phyloP scores from a whole-genome alignment of 2,329 filamentous ascomycete genomes.

The Paraphaeosphaeria sporulosa region DNA sequence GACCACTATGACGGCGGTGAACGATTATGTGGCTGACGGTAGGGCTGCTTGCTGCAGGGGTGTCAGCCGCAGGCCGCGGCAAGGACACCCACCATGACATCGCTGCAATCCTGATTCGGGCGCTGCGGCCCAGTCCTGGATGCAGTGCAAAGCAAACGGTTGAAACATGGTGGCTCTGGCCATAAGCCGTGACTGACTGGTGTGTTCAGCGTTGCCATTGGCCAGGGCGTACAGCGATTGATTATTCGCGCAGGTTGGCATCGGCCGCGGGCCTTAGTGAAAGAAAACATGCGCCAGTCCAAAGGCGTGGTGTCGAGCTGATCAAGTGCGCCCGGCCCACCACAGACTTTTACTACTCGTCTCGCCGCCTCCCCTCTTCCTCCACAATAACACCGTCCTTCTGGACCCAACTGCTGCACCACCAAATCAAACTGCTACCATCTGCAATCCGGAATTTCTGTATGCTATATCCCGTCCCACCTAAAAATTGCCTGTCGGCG shows the following conservation, averaged over 20 bases:
- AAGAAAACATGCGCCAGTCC: conserved; percentile 2
- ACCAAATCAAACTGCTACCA: conserved; percentile 7
- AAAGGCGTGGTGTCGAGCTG: conserved; percentile 9
- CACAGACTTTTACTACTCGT: conserved; percentile 21
- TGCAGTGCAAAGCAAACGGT: not conserved
- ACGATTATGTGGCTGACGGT: not conserved
- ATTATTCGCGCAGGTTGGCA: not conserved
- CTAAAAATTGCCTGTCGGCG: conserved; percentile 3
- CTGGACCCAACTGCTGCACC: conserved; percentile 28
- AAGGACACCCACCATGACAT: conserved; percentile 8
- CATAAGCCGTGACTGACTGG: not conserved
- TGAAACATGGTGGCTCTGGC: not conserved
- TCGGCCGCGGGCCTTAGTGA: conserved; percentile 11
- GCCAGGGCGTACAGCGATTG: not conserved
- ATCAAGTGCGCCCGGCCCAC: conserved; percentile 18
- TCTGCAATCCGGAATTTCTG: conserved; percentile 8
- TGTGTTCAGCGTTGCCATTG: not conserved
- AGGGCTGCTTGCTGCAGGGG: conserved; percentile 1
- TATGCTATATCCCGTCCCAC: conserved; percentile 10
- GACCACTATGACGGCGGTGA: too few relatives aligned
- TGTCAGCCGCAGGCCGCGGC: not conserved
- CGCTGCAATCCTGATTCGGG: not conserved
- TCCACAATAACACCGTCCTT: conserved; percentile 32
- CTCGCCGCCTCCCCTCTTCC: conserved; percentile 20
- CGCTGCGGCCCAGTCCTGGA: not conserved